Conservation (phyloP, 176 grass and related monocot genomes). For the Saccharum officinarum region DNA sequence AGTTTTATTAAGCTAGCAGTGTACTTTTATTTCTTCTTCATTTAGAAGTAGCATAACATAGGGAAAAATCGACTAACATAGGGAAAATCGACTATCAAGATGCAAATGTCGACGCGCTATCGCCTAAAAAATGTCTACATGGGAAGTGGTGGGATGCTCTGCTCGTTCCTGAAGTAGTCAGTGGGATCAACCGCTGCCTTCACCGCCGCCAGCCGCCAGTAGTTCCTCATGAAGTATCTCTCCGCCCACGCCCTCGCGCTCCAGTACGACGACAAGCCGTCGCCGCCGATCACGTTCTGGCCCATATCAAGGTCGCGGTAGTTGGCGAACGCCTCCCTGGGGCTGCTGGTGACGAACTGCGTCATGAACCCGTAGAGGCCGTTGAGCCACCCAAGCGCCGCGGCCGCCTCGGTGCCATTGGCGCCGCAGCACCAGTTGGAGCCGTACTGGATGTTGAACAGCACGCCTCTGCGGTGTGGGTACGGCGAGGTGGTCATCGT, state of each 20-base stretch:
- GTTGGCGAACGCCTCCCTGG: constrained; percentile 50
- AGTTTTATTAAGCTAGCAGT: too few relatives aligned
- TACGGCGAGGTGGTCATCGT: background rate
- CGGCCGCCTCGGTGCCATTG: background rate
- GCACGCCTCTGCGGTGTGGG: constrained; percentile 35
- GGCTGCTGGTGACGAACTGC: constrained; percentile 19
- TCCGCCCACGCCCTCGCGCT: constrained; percentile 21
- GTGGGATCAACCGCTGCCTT: constrained; percentile 32
- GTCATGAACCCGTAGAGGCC: constrained; percentile 5
- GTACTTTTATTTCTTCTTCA: too few relatives aligned
- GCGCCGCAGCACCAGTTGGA: constrained; percentile 5
- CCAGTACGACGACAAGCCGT: constrained; percentile 31
- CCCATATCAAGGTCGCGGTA: constrained; percentile 48
- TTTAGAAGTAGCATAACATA: background rate
- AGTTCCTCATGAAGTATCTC: constrained; percentile 46
- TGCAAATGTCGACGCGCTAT: background rate
- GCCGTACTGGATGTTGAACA: constrained; percentile 42
- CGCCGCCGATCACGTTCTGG: constrained; percentile 16
- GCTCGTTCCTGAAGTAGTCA: constrained; percentile 49
- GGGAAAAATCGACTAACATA: background rate
- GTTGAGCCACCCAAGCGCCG: constrained; percentile 13
- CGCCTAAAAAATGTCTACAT: background rate
- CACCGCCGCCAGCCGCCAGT: constrained; percentile 28
- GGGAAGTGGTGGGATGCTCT: constrained; percentile 43
- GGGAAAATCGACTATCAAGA: background rate